Evolutionary conservation across 2,329 filamentous ascomycete species (phyloP).

Genomic region (Diaporthe velutina): DNA sequence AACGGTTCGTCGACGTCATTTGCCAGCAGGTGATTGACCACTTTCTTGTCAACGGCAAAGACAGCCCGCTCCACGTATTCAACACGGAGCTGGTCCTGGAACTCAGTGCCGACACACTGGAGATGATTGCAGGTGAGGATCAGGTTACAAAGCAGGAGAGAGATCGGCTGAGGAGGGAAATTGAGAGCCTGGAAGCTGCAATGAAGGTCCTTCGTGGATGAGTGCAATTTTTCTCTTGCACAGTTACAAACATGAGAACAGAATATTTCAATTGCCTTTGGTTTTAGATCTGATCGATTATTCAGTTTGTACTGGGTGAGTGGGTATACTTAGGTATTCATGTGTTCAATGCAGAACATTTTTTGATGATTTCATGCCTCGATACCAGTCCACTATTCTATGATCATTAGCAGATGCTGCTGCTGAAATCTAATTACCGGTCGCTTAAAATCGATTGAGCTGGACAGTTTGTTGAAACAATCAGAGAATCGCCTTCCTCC

Average conservation of each 20-base stretch:
- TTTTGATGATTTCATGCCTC: not conserved
- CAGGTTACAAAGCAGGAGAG: slow-evolving; percentile 54
- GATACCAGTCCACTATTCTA: not conserved
- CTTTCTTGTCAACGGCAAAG: slow-evolving; percentile 62
- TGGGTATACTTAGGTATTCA: too few relatives aligned
- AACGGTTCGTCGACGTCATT: slow-evolving; percentile 74
- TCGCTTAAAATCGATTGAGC: not conserved
- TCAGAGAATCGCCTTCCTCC: not conserved
- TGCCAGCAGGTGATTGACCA: slow-evolving; percentile 69
- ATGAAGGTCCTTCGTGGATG: slow-evolving; percentile 41
- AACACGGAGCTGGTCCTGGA: slow-evolving; percentile 62
- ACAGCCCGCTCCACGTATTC: slow-evolving; percentile 67
- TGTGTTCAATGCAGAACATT: not conserved
- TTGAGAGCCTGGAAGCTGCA: slow-evolving; percentile 58
- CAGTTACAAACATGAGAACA: not conserved
- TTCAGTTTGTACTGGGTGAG: too few relatives aligned
- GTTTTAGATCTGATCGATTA: too few relatives aligned
- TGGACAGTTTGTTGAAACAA: not conserved
- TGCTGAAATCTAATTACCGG: not conserved
- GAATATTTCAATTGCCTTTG: not conserved
- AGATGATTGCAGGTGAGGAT: slow-evolving; percentile 71
- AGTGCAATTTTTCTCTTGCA: not conserved
- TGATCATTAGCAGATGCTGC: not conserved
- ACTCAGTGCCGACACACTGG: slow-evolving; percentile 62
- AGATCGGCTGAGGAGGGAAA: slow-evolving; percentile 57